Conservation (phyloP, 2,329 filamentous ascomycete species). For the Macrophomina tecta region DNA sequence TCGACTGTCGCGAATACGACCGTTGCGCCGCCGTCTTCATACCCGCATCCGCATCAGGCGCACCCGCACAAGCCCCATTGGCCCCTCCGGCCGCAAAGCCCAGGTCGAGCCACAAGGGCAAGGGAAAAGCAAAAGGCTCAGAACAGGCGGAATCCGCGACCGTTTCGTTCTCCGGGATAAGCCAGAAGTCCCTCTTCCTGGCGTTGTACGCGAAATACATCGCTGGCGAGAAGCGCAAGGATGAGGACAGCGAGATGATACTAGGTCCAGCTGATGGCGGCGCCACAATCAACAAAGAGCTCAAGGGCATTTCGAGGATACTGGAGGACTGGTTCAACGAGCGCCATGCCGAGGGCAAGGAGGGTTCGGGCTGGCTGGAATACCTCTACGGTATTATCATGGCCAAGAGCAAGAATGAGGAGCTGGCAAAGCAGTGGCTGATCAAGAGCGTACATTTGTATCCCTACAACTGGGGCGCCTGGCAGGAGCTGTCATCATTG, state of each 20-base stretch:
- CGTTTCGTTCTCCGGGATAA: slow-evolving; percentile 60
- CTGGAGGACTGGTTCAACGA: slow-evolving; percentile 82
- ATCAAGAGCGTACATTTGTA: slow-evolving; percentile 86
- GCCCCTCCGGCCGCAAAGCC: slow-evolving; percentile 35
- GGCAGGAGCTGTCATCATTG: slow-evolving; percentile 87
- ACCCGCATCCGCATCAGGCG: slow-evolving; percentile 74
- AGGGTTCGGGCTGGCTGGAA: slow-evolving; percentile 90
- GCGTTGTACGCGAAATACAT: slow-evolving; percentile 92
- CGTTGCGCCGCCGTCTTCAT: slow-evolving; percentile 89
- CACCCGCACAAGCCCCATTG: slow-evolving; percentile 58
- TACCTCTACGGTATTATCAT: slow-evolving; percentile 91
- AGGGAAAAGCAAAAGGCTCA: slow-evolving; percentile 54
- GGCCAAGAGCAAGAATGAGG: slow-evolving; percentile 87
- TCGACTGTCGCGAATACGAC: slow-evolving; percentile 94
- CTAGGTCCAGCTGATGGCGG: slow-evolving; percentile 91
- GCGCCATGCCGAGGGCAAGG: slow-evolving; percentile 60
- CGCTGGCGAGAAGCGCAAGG: slow-evolving; percentile 92
- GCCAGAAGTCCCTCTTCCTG: slow-evolving; percentile 91
- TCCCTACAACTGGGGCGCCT: slow-evolving; percentile 96
- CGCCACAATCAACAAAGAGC: slow-evolving; percentile 81
- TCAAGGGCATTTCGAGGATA: slow-evolving; percentile 75
- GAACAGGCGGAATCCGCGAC: slow-evolving; percentile 39
- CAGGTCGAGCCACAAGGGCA: slow-evolving; percentile 62
- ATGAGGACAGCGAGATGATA: slow-evolving; percentile 97
- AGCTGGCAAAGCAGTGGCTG: slow-evolving; percentile 84